Evolutionary conservation across 768 basidiomycete genomes (phyloP).

Genomic region (Rhodotorula babjevae): DNA sequence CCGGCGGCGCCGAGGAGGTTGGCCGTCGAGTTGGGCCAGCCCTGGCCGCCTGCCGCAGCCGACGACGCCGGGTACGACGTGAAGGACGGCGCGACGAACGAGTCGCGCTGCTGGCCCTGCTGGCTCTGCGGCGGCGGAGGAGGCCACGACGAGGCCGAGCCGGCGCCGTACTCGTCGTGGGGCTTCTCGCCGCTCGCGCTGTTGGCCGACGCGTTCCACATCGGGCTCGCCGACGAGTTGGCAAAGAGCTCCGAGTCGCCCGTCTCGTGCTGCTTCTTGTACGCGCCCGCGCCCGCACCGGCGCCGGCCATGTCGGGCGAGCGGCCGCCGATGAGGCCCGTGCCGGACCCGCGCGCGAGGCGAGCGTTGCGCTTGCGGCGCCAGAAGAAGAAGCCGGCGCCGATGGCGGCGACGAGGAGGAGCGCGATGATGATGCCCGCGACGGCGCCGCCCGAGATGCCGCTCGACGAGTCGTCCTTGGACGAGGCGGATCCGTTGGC

Average conservation of each 20-base stretch:
- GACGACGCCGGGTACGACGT: slow-evolving; percentile 10
- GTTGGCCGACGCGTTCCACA: slow-evolving; percentile 14
- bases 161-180: too few species aligned
- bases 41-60: not conserved
- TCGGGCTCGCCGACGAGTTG: slow-evolving; percentile 8
- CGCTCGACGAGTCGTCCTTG: not conserved
- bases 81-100: not conserved
- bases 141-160: not conserved
- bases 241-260: slow-evolving; percentile 10
- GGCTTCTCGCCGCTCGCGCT: not conserved
- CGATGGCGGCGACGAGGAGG: slow-evolving; percentile 13
- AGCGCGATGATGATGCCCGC: slow-evolving; percentile 33
- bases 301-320: not conserved
- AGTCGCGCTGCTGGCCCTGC: not conserved
- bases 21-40: slow-evolving; percentile 6
- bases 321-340: not conserved
- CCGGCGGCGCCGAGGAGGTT: slow-evolving; percentile 19
- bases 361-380: slow-evolving; percentile 1
- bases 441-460: slow-evolving; percentile 22
- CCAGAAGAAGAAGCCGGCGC: slow-evolving; percentile 23
- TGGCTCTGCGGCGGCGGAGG: not conserved
- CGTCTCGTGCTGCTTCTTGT: slow-evolving; percentile 31
- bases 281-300: not conserved
- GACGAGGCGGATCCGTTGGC: not conserved
- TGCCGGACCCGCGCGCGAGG: not conserved